Evolutionary conservation across 2,329 filamentous ascomycete species (phyloP).

Genomic region (Emericellopsis atlantica): DNA sequence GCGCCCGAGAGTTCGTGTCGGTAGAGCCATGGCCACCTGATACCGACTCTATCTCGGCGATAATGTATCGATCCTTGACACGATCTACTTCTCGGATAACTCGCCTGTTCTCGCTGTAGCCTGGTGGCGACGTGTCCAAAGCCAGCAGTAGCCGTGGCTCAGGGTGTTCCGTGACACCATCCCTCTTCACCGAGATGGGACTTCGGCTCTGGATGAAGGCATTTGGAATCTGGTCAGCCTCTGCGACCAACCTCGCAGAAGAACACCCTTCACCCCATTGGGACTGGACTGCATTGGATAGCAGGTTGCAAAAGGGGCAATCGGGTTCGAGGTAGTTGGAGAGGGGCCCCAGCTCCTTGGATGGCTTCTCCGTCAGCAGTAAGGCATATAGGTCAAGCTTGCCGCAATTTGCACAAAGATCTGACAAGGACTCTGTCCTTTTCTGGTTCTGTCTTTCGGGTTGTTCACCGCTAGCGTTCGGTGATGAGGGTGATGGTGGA

Average conservation of each 20-base stretch:
- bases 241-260: slow-evolving; percentile 1
- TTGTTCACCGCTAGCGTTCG: not conserved
- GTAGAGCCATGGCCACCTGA: not conserved
- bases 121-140: slow-evolving; percentile 1
- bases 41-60: slow-evolving; percentile 4
- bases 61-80: slow-evolving; percentile 4
- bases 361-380: slow-evolving; percentile 1
- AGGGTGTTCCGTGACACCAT: slow-evolving; percentile 1
- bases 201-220: slow-evolving; percentile 5
- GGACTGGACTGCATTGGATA: not conserved
- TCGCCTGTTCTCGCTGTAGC: slow-evolving; percentile 1
- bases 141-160: slow-evolving; percentile 3
- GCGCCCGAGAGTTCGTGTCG: not conserved
- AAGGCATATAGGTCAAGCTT: slow-evolving; percentile 3
- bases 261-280: slow-evolving; percentile 2
- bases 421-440: not conserved
- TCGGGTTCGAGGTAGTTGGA: not conserved
- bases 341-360: slow-evolving; percentile 2
- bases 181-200: slow-evolving; percentile 1
- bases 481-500: not conserved
- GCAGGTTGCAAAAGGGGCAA: slow-evolving; percentile 3
- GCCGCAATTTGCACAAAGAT: slow-evolving; percentile 2
- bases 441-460: not conserved
- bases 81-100: slow-evolving; percentile 4
- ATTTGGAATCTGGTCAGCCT: not conserved